phyloP scores from a whole-genome alignment of 78 protist genomes.

The Monocercomonoides exilis region DNA sequence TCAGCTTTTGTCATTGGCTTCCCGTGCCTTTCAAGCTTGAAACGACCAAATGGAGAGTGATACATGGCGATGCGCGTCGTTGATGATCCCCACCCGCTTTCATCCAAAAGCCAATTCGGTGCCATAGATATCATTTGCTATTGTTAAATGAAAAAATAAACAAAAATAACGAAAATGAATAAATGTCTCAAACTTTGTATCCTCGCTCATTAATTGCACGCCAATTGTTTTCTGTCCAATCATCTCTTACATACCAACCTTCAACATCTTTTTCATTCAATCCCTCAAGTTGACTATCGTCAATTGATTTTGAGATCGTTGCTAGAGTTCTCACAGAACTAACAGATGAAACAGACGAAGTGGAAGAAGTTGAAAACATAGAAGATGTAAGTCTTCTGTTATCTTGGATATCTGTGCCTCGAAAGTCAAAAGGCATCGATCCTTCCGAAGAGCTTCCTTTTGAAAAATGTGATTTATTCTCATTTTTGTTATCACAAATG shows the following conservation, averaged over 20 bases:
- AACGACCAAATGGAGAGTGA: background rate
- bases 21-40: background rate
- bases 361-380: no score
- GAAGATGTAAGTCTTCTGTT: no score
- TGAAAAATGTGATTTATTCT: no score
- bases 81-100: no score
- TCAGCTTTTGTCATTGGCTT: background rate
- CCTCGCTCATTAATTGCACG: background rate
- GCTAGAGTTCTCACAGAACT: background rate
- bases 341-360: no score
- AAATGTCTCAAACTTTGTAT: background rate
- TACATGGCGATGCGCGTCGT: background rate
- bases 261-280: background rate
- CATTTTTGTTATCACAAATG: no score
- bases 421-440: no score
- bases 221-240: background rate
- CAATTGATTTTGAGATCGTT: background rate
- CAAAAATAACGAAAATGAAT: background rate
- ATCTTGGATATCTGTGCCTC: no score
- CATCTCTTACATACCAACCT: conserved; percentile 6
- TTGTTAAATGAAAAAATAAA: background rate
- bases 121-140: no score
- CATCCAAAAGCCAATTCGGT: no score
- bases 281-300: background rate
- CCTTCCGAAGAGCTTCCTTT: no score